Evolutionary conservation across 2,329 filamentous ascomycete genomes (phyloP).

Genomic region (Botrytis fabae): DNA sequence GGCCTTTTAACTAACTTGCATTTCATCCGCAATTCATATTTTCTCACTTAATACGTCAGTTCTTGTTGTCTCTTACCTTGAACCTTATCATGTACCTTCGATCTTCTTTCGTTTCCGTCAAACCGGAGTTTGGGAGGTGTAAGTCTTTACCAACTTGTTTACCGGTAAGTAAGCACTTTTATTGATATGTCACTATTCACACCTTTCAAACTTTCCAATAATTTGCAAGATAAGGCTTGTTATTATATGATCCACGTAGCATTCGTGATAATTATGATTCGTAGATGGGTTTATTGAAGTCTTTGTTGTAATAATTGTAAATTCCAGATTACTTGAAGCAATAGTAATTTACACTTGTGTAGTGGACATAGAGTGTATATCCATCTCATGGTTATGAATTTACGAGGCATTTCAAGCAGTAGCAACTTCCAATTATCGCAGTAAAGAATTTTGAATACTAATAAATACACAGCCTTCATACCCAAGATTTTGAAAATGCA

Average conservation of each 20-base stretch:
- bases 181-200: too few relatives aligned
- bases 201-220: neutral
- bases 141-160: neutral
- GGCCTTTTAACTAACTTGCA: neutral
- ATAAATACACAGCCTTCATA: neutral
- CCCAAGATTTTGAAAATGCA: neutral
- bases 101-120: neutral
- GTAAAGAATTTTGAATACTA: neutral
- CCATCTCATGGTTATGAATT: neutral
- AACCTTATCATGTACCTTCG: too few relatives aligned
- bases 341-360: neutral
- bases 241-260: neutral
- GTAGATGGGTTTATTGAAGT: neutral
- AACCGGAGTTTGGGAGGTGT: neutral
- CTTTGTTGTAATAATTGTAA: neutral
- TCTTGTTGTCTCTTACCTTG: neutral
- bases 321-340: neutral
- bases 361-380: neutral
- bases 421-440: neutral
- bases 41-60: neutral
- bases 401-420: neutral
- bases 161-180: neutral
- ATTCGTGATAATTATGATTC: neutral
- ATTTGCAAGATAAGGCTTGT: neutral
- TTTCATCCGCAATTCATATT: neutral